phyloP scores from a whole-genome alignment of 164 flowering plant genomes.

The Piper betle region DNA sequence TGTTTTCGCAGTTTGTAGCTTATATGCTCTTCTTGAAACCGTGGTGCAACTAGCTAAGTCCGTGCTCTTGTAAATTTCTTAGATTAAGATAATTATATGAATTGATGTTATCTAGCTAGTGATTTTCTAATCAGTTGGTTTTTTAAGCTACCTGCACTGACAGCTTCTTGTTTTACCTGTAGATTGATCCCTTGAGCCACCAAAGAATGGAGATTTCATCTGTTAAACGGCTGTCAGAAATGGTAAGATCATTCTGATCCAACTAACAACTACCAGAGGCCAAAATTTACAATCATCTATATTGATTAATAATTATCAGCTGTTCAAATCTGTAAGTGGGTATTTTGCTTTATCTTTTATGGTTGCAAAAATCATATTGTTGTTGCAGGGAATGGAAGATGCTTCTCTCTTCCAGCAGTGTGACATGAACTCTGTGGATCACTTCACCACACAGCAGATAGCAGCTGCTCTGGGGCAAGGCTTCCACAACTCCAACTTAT shows the following conservation, averaged over 20 bases:
- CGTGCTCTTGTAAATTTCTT: no score
- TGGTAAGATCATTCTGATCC: slow-evolving; percentile 28
- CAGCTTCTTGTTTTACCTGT: not conserved
- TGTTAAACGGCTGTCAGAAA: slow-evolving; percentile 23
- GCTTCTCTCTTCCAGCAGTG: slow-evolving; percentile 22
- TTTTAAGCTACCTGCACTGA: not conserved
- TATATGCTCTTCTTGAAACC: no score
- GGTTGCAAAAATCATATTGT: no score
- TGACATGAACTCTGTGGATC: slow-evolving; percentile 32
- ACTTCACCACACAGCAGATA: slow-evolving; percentile 25
- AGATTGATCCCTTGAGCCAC: not conserved
- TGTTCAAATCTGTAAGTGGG: no score
- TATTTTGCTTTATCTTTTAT: not conserved
- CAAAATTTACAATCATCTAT: no score
- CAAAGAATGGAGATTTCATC: slow-evolving; percentile 31
- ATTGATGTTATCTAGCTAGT: no score
- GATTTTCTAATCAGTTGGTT: not conserved
- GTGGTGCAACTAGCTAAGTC: no score
- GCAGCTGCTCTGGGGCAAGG: slow-evolving; percentile 33
- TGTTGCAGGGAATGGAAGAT: slow-evolving; percentile 53
- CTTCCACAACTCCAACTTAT: slow-evolving; percentile 22
- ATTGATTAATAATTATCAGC: no score
- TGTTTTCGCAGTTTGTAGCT: no score
- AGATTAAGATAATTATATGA: no score
- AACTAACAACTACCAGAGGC: no score